Base-by-base conservation (phyloP, 768 basidiomycete species). In the Ramaria sp. region DNA sequence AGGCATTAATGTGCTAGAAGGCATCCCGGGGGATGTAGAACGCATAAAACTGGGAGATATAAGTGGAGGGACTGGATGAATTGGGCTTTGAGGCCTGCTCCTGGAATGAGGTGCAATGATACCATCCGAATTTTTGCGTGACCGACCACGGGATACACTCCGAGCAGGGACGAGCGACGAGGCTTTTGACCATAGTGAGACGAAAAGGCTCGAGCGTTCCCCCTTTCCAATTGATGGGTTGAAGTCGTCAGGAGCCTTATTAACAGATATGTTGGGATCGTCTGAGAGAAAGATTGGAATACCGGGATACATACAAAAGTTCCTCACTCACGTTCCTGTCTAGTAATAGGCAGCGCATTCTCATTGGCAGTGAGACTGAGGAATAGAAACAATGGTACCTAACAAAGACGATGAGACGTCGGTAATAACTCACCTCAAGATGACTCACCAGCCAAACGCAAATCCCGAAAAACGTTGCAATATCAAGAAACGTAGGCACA, bases 351-450 rank as follows among this genome's bases (percentile, higher is more conserved):
- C 15, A 98, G 76, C 1, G 94, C 90, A 62, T 98, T 91, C 65
- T 99, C 96, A 59, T 97, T 98, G 15, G 96, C 95, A 58, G 90
- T 94, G 50, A 99, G 72, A 63, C 92, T 95, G 56, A 99, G 71
- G 74, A 99, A 99, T 30, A 99, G 70, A 69, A 95, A 99, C 28
- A 99, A 68, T 2, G 96, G 96, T 7, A 86, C 51, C 51, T 68
- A 55, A n/a, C n/a, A n/a, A 72, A 64, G 70, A 71, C 72, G 1
- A 75, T 70, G 61, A 52, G 49, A 18, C 49, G 34, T 20, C 22
- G 5, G 25, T 44, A n/a, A 34, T 30, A 16, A 39, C 25, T 28
- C 15, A 51, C 20, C 22, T 12, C 16, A 3, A 52, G n/a, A 34
- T 2, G n/a, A 39, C 56, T 45, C 37, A 57, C 79, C 27, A 86